Percentiles rank a stretch among this genome's conserved stretches.
Conservation (phyloP, 2,329 filamentous ascomycete genomes). For the Fusarium sp. region DNA sequence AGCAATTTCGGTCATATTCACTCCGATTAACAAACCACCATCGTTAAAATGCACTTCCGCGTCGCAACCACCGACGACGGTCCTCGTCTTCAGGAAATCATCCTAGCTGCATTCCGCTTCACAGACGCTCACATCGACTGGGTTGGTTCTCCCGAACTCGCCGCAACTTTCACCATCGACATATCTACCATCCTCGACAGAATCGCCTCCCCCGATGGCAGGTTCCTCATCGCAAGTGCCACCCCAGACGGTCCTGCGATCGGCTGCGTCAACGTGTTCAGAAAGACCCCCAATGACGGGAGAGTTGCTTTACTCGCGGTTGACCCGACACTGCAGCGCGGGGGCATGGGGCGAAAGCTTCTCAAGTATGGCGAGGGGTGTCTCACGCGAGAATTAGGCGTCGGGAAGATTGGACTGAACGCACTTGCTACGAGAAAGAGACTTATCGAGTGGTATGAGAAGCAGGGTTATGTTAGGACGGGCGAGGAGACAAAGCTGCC, state of each 20-base stretch:
- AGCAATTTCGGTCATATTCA: constrained; percentile 5
- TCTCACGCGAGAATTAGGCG: constrained; percentile 48
- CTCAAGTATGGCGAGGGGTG: constrained; percentile 52
- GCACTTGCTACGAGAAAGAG: constrained; percentile 52
- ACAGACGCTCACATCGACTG: constrained; percentile 53
- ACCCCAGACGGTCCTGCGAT: constrained; percentile 35
- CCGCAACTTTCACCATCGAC: constrained; percentile 76
- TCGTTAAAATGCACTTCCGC: constrained; percentile 50
- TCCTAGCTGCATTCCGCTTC: constrained; percentile 58
- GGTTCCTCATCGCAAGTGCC: constrained; percentile 50
- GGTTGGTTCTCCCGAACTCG: constrained; percentile 64
- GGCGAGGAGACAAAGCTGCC: constrained; percentile 54
- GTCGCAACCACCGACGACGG: constrained; percentile 55
- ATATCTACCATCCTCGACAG: constrained; percentile 74
- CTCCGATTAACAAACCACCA: constrained; percentile 16
- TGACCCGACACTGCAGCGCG: constrained; percentile 48
- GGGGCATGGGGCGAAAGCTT: constrained; percentile 53
- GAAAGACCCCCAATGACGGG: constrained; percentile 43
- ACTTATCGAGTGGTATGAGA: constrained; percentile 55
- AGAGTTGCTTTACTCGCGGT: constrained; percentile 56
- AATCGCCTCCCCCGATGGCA: constrained; percentile 49
- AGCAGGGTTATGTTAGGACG: constrained; percentile 53
- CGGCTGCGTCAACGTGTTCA: constrained; percentile 49
- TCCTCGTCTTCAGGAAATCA: constrained; percentile 52
- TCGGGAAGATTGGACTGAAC: constrained; percentile 50